These are phyloP conservation scores for Pulicaria dysenterica DNA, from an alignment of 129 eudicot species.

Conservation along the genomic window DNA sequence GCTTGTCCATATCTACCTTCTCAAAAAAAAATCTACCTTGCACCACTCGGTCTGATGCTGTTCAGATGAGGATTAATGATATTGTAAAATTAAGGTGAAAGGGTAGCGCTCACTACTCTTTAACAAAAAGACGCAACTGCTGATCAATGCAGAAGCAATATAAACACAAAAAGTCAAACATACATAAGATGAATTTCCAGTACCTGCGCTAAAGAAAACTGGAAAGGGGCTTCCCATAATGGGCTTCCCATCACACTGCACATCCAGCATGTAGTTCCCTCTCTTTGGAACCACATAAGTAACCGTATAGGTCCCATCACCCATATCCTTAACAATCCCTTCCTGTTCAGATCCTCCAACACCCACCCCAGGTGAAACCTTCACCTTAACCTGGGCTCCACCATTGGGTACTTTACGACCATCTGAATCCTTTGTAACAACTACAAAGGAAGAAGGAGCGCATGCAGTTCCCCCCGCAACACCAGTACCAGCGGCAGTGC, in stretches of 20 bases:
- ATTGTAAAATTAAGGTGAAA: not conserved
- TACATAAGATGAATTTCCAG: not conserved
- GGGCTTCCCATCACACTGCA: slow-evolving; percentile 85
- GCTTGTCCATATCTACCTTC: not conserved
- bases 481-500: slow-evolving; percentile 96
- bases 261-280: slow-evolving; percentile 95
- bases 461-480: slow-evolving; percentile 95
- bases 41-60: not conserved
- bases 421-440: slow-evolving; percentile 83
- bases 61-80: not conserved
- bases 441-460: slow-evolving; percentile 66
- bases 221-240: slow-evolving; percentile 98
- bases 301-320: slow-evolving; percentile 87
- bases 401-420: slow-evolving; percentile 74
- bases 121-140: not conserved
- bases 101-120: not conserved
- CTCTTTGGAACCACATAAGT: slow-evolving; percentile 92
- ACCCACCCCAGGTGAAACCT: slow-evolving; percentile 80
- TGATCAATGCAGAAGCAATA: too few species aligned
- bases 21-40: not conserved
- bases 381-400: slow-evolving; percentile 77
- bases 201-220: slow-evolving; percentile 93
- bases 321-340: slow-evolving; percentile 91
- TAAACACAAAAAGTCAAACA: not conserved
- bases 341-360: slow-evolving; percentile 92